Percentiles rank a stretch among this genome's conserved stretches.
Evolutionary conservation across 2,329 filamentous ascomycete genomes (phyloP).

Genomic region (Thermothelomyces thermophilus): DNA sequence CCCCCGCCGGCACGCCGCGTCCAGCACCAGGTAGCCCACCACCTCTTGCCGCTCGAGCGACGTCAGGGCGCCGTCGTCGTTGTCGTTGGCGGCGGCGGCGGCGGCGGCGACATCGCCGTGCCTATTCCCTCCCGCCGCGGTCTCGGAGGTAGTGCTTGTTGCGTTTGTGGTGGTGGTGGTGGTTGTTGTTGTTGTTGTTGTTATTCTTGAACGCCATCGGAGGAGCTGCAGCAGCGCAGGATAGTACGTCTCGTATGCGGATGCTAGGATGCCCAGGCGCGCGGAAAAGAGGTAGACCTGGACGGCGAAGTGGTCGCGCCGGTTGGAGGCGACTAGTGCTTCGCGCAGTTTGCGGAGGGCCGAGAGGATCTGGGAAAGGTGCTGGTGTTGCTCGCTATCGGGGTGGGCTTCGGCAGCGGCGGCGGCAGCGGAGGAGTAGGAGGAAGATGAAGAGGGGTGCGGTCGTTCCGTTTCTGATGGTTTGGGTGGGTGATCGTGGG

Average conservation of each 20-base stretch:
- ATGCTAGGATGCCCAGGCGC: slow-evolving; percentile 71
- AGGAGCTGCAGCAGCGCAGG: slow-evolving; percentile 79
- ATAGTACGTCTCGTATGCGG: slow-evolving; percentile 82
- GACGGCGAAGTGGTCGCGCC: slow-evolving; percentile 74
- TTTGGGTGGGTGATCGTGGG: background rate
- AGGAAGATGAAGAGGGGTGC: no score
- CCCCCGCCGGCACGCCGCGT: slow-evolving; percentile 76
- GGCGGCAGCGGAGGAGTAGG: no score
- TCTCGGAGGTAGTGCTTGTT: slow-evolving; percentile 30
- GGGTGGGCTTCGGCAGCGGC: background rate
- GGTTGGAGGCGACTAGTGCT: slow-evolving; percentile 71
- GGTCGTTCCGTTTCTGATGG: background rate
- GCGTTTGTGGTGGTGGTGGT: slow-evolving; percentile 44
- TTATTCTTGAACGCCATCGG: slow-evolving; percentile 35
- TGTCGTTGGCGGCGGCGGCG: slow-evolving; percentile 44
- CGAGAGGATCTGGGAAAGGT: slow-evolving; percentile 68
- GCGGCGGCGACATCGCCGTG: background rate
- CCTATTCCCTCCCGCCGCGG: slow-evolving; percentile 33
- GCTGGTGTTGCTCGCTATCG: slow-evolving; percentile 24
- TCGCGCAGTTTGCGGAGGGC: slow-evolving; percentile 90
- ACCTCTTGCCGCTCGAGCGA: slow-evolving; percentile 71
- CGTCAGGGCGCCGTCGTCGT: slow-evolving; percentile 49
- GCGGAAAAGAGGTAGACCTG: slow-evolving; percentile 89
- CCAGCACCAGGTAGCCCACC: slow-evolving; percentile 72
- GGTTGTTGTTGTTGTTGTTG: background rate